Evolutionary conservation across 2,329 filamentous ascomycete species (phyloP).

Genomic region (Cercospora nicotianae): DNA sequence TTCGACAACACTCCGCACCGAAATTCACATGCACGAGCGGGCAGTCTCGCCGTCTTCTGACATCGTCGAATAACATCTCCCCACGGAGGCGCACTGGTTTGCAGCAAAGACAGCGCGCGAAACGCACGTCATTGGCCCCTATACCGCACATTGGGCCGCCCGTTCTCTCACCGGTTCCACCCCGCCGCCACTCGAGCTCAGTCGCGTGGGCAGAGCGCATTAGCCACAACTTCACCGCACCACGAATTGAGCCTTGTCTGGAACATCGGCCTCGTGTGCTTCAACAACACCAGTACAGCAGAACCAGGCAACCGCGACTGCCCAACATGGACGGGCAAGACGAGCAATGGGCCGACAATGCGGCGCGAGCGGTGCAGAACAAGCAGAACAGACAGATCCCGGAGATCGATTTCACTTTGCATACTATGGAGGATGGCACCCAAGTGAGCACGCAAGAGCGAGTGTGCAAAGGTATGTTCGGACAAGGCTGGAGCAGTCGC

Average conservation of each 20-base stretch:
- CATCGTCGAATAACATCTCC: not conserved
- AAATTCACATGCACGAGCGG: slow-evolving; percentile 9
- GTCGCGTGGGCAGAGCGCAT: slow-evolving; percentile 14
- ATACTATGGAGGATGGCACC: slow-evolving; percentile 95
- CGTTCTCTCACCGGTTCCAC: slow-evolving; percentile 15
- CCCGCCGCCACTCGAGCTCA: slow-evolving; percentile 9
- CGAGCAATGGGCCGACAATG: slow-evolving; percentile 69
- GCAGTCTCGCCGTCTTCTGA: not conserved
- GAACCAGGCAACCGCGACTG: not conserved
- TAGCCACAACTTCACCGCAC: slow-evolving; percentile 19
- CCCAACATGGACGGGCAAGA: slow-evolving; percentile 41
- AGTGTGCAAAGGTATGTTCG: slow-evolving; percentile 85
- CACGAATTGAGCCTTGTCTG: slow-evolving; percentile 2
- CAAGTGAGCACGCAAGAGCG: slow-evolving; percentile 94
- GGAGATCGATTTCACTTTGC: slow-evolving; percentile 97
- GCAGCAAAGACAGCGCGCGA: not conserved
- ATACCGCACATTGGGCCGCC: slow-evolving; percentile 5
- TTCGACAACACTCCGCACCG: slow-evolving; percentile 6
- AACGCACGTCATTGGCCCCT: slow-evolving; percentile 6
- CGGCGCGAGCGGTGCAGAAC: slow-evolving; percentile 84
- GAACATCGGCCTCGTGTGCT: not conserved
- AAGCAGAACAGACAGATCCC: slow-evolving; percentile 79
- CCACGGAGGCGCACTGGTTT: not conserved
- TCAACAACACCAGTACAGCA: not conserved
- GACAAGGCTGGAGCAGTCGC: not conserved